Evolutionary conservation across 148 eudicot genomes (phyloP).

Genomic region (Fagopyrum tataricum): DNA sequence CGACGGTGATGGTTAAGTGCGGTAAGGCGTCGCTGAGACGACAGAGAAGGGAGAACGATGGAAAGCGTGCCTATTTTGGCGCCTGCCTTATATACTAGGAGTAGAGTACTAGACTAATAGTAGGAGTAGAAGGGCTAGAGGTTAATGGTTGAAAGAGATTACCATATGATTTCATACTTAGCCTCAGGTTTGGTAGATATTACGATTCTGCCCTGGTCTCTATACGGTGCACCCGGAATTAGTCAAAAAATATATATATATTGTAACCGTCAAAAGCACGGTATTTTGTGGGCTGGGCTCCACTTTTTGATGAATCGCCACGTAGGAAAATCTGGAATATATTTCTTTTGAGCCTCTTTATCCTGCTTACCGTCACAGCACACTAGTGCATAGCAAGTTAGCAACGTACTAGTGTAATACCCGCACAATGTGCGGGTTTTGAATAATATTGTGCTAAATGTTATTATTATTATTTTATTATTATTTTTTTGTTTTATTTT

Average conservation of each 20-base stretch:
- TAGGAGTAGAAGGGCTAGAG: background rate
- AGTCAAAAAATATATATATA: background rate
- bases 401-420: too few species aligned
- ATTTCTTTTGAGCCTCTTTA: background rate
- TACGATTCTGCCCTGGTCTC: background rate
- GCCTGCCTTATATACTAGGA: constrained; percentile 4
- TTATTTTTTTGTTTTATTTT: too few species aligned
- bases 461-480: too few species aligned
- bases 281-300: constrained; percentile 8
- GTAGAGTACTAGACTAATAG: background rate
- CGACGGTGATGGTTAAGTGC: constrained; percentile 1
- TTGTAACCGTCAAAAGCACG: constrained; percentile 7
- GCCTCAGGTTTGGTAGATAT: background rate
- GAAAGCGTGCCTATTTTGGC: constrained; percentile 8
- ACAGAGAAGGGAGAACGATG: background rate
- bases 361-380: too few species aligned
- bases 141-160: background rate
- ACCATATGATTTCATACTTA: background rate
- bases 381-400: too few species aligned
- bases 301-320: background rate
- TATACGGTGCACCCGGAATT: background rate
- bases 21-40: background rate
- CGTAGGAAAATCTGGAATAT: constrained; percentile 1
- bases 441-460: too few species aligned
- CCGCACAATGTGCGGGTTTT: too few species aligned